phyloP scores from a whole-genome alignment of 306 rosid genomes.

The Citrullus colocynthis region DNA sequence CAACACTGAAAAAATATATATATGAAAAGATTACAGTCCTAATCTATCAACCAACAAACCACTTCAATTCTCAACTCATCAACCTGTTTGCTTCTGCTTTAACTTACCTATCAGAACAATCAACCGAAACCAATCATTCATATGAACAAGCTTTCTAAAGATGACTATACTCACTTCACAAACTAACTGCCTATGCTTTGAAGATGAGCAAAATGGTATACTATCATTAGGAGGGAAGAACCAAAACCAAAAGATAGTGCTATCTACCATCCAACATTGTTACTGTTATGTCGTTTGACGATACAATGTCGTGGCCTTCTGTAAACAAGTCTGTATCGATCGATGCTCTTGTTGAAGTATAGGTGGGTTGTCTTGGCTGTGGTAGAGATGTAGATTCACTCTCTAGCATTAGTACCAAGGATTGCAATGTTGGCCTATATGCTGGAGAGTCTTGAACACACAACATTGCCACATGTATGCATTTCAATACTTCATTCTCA shows the following conservation, averaged over 20 bases:
- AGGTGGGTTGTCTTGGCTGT: conserved; percentile 46
- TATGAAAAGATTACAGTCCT: background rate
- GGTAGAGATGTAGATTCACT: conserved; percentile 58
- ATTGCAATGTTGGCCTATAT: conserved; percentile 59
- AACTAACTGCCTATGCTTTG: background rate
- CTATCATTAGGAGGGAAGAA: conserved; percentile 17
- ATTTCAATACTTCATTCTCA: conserved; percentile 35
- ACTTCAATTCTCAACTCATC: background rate
- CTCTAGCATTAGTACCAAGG: conserved; percentile 70
- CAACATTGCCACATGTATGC: conserved; percentile 69
- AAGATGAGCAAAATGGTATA: background rate
- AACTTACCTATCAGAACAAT: background rate
- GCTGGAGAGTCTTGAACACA: conserved; percentile 84
- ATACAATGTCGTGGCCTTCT: conserved; percentile 33
- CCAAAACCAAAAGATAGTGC: background rate
- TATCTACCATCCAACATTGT: conserved; percentile 58
- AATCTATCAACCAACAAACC: background rate
- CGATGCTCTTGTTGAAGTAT: conserved; percentile 40
- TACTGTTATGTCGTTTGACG: conserved; percentile 50
- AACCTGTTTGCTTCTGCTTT: background rate
- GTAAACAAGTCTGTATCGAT: conserved; percentile 29
- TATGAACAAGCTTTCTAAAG: background rate
- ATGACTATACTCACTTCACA: background rate
- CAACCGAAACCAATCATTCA: background rate
- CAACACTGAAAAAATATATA: background rate